Conservation (phyloP, 2,329 filamentous ascomycete genomes). For the Aspergillus amoenus region DNA sequence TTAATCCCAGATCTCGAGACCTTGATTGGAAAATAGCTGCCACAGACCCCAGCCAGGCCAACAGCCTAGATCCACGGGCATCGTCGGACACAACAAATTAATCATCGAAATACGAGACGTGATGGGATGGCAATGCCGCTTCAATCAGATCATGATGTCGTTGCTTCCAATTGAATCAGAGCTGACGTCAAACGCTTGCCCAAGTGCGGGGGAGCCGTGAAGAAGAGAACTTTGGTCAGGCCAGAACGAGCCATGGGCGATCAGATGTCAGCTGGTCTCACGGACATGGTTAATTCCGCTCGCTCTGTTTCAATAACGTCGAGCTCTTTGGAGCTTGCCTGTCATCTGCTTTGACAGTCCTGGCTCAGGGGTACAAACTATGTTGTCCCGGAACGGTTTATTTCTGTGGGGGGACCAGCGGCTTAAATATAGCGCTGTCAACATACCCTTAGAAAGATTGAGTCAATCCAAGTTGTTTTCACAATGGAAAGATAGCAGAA, state of each 20-base stretch:
- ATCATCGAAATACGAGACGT: slow-evolving; percentile 3
- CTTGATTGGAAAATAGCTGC: slow-evolving; percentile 11
- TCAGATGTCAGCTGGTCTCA: not conserved
- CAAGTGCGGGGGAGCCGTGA: slow-evolving; percentile 12
- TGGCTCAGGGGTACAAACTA: not conserved
- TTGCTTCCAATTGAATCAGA: slow-evolving; percentile 1
- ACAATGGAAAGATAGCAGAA: not conserved
- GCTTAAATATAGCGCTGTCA: not conserved
- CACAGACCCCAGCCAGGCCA: slow-evolving; percentile 1
- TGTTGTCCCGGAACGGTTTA: not conserved
- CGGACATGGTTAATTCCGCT: not conserved
- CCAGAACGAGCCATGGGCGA: not conserved
- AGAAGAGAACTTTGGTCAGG: not conserved
- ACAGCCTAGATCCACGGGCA: slow-evolving; percentile 1
- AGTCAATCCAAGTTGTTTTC: not conserved
- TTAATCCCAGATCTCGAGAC: not conserved
- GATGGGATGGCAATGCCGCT: not conserved
- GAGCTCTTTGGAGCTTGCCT: not conserved
- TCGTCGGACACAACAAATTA: slow-evolving; percentile 2
- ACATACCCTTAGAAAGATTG: not conserved
- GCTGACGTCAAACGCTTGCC: slow-evolving; percentile 19
- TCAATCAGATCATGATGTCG: slow-evolving; percentile 7
- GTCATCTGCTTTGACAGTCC: not conserved
- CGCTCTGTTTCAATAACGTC: not conserved
- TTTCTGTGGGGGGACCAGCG: not conserved